Percentiles rank a stretch among this genome's conserved stretches.
phyloP scores from a whole-genome alignment of 1,139 yeast genomes.

The Saccharomyces hybrid region DNA sequence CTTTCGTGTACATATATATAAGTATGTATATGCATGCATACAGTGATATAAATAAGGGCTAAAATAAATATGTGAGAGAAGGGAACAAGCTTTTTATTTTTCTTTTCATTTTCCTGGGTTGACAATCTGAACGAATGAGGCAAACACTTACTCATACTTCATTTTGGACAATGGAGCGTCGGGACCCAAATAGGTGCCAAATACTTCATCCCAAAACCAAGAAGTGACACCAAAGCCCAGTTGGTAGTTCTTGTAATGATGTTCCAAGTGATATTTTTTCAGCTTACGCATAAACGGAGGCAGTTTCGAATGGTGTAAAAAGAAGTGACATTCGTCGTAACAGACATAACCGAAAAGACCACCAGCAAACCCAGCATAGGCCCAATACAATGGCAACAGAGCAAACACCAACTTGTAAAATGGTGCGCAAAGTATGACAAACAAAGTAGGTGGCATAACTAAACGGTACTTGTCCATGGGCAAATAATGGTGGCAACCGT shows the following conservation, averaged over 20 bases:
- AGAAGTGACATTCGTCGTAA: constrained; percentile 86
- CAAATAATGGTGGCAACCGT: constrained; percentile 92
- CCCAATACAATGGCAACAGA: constrained; percentile 50
- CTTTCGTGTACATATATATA: not conserved
- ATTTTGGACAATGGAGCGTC: constrained; percentile 31
- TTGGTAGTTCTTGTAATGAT: constrained; percentile 94
- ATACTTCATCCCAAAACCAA: constrained; percentile 87
- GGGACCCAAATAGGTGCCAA: constrained; percentile 55
- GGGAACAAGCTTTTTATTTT: not conserved
- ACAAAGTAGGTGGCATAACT: constrained; percentile 91
- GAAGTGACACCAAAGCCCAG: constrained; percentile 94
- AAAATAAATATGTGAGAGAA: not conserved
- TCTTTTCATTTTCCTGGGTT: not conserved
- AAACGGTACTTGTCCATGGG: constrained; percentile 93
- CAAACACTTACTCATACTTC: constrained; percentile 26
- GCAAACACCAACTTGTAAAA: constrained; percentile 53
- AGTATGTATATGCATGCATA: not conserved
- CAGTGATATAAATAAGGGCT: not conserved
- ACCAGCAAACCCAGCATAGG: constrained; percentile 78
- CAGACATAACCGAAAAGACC: constrained; percentile 87
- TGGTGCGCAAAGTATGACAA: constrained; percentile 51
- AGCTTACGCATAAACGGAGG: constrained; percentile 70
- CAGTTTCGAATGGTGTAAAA: constrained; percentile 76
- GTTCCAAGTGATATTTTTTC: constrained; percentile 89
- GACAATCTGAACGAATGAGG: not conserved